Evolutionary conservation across 495 filamentous ascomycete genomes (phyloP), one percentile per base, ranked within the genome.

Genomic region (Podospora tetraspora): DNA sequence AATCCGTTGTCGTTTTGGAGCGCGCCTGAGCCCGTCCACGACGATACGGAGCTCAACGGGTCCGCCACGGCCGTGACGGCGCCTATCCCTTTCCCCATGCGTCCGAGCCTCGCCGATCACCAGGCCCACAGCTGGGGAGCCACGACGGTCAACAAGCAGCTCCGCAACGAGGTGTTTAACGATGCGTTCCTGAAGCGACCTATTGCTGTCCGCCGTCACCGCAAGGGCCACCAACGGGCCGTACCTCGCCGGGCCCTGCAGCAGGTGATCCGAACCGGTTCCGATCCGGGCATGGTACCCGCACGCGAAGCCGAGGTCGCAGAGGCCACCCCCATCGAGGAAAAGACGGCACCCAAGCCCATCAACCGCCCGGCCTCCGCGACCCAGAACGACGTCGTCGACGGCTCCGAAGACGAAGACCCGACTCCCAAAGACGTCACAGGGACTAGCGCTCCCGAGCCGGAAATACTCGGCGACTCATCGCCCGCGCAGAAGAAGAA

Each of bases 181-280:
- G 95, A 98, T 75, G 95, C 96, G 0, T 99, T 99, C 77, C 84
- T 91, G 57, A 92, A 92, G 32, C 90, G 93, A 63, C 87, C 90
- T 3, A 89, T 97, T 64, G 79, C 82, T 4, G 81, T 86, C 60
- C 82, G 84, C 25, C 80, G 80, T 23, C 84, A 88, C 63, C 81
- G 86, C 57, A 87, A 84, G 65, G 88, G 89, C 10, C 87, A 89
- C 27, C 88, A 90, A 73, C 81, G 88, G 30, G 81, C 83, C 29
- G 73, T 90, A 43, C 83, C 83, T 43, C 77, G 78, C 59, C 82
- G 78, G 16, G 74, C 73, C 57, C 74, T 81, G 34, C 81, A 80
- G 56, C 77, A 74, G 22, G 32, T 76, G 1, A 75, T 82, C 22
- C 74, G 77, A 19, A 70, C 74, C 19, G 78, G 69, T 3, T 81